Conservation (phyloP, 371 early-diverging fungal species). For the Rhizopus arrhizus region DNA sequence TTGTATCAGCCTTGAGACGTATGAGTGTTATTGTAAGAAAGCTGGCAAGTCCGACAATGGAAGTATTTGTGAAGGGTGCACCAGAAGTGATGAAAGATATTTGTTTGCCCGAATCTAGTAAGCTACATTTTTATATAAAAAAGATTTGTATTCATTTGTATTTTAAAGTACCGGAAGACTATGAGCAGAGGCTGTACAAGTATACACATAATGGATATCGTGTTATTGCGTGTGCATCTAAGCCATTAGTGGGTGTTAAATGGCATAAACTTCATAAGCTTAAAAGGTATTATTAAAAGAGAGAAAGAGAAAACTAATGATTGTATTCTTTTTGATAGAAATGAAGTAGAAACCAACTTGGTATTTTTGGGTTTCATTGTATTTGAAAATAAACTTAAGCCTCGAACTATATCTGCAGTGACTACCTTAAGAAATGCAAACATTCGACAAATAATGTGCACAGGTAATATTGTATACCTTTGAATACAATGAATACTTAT, state of each 20-base stretch:
- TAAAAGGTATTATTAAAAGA: conserved; percentile 47
- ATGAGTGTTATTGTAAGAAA: conserved; percentile 94
- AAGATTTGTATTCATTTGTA: conserved; percentile 2
- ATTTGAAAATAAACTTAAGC: conserved; percentile 99
- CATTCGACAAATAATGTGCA: conserved; percentile 97
- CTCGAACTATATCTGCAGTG: conserved; percentile 83
- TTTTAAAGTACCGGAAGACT: conserved; percentile 78
- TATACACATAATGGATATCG: conserved; percentile 96
- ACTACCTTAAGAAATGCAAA: conserved; percentile 82
- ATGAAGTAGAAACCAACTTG: conserved; percentile 85
- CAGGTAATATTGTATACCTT: conserved; percentile 56
- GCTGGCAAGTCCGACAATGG: conserved; percentile 69
- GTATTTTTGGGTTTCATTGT: conserved; percentile 95
- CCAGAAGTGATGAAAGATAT: conserved; percentile 92
- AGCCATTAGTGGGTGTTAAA: conserved; percentile 67
- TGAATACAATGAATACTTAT: neutral
- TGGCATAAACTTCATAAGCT: conserved; percentile 81
- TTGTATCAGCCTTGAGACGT: conserved; percentile 88
- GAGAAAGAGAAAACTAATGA: neutral
- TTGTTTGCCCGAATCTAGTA: conserved; percentile 73
- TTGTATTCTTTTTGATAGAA: conserved; percentile 44
- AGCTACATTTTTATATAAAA: conserved; percentile 25
- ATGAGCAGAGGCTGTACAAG: conserved; percentile 71
- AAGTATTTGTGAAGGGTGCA: conserved; percentile 95
- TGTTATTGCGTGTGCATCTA: conserved; percentile 91